These are phyloP conservation scores for Dalechampia spathulata DNA, from an alignment of 441 rosid genomes.

Conservation along the genomic window DNA sequence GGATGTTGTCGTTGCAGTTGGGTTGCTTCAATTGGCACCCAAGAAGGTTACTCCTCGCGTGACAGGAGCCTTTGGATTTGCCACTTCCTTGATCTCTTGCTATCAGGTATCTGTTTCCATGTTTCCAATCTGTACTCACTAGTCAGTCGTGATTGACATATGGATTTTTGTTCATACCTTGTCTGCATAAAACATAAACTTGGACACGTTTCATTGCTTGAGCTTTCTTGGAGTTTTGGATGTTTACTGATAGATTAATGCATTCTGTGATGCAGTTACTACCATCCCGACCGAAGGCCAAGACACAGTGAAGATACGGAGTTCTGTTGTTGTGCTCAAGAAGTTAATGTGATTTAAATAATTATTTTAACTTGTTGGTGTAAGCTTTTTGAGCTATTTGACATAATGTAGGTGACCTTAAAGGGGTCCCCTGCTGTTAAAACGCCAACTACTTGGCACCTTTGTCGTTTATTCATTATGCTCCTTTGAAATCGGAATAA, in stretches of 20 bases:
- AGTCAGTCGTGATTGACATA: no score
- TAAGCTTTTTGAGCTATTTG: slow-evolving; percentile 18
- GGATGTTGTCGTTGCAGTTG: slow-evolving; percentile 81
- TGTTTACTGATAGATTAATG: slow-evolving; percentile 9
- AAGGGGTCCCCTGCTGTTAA: neutral
- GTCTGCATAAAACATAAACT: no score
- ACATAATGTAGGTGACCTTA: slow-evolving; percentile 13
- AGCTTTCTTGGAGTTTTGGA: neutral
- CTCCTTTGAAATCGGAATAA: slow-evolving; percentile 7
- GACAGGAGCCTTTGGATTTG: slow-evolving; percentile 84
- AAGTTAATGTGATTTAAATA: slow-evolving; percentile 25
- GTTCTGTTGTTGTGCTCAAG: slow-evolving; percentile 7
- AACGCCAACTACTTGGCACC: slow-evolving; percentile 1
- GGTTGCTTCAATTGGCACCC: slow-evolving; percentile 88
- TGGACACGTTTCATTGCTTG: neutral
- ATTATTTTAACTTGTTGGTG: slow-evolving; percentile 22
- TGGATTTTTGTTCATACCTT: no score
- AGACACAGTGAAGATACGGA: slow-evolving; percentile 46
- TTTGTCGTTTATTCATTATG: slow-evolving; percentile 5
- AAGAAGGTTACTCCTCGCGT: slow-evolving; percentile 87
- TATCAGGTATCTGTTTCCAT: no score
- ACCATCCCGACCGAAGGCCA: slow-evolving; percentile 71
- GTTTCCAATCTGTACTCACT: no score
- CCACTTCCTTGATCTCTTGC: slow-evolving; percentile 82
- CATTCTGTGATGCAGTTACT: slow-evolving; percentile 51